Percentiles rank a stretch among this genome's conserved stretches.
phyloP scores from a whole-genome alignment of 2,329 filamentous ascomycete species.

The Colletotrichum sp. region DNA sequence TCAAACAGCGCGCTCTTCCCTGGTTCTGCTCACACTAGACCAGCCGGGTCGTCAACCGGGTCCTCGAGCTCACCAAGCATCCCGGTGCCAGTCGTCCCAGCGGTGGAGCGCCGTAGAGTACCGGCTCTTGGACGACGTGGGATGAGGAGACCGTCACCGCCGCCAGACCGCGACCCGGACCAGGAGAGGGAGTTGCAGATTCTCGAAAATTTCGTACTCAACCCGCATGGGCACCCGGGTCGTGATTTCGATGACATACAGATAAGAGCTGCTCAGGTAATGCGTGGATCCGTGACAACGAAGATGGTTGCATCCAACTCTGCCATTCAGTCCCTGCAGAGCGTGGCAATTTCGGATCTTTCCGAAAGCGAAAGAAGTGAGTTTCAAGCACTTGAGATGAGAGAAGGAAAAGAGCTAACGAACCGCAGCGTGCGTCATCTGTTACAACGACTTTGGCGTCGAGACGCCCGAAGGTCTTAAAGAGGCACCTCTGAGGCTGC shows the following conservation, averaged over 20 bases:
- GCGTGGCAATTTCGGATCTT: slow-evolving; percentile 49
- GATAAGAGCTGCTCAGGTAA: slow-evolving; percentile 47
- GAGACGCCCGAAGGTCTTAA: slow-evolving; percentile 62
- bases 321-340: slow-evolving; percentile 52
- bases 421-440: slow-evolving; percentile 62
- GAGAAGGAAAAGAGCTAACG: not conserved
- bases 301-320: slow-evolving; percentile 53
- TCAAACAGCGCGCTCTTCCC: not conserved
- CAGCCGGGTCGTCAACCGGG: not conserved
- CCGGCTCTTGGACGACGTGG: not conserved
- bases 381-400: slow-evolving; percentile 23
- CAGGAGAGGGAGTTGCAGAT: slow-evolving; percentile 8
- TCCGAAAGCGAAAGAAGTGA: slow-evolving; percentile 53
- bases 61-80: not conserved
- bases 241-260: slow-evolving; percentile 34
- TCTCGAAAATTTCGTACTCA: slow-evolving; percentile 14
- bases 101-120: not conserved
- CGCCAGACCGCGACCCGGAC: slow-evolving; percentile 1
- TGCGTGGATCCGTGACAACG: slow-evolving; percentile 47
- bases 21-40: not conserved
- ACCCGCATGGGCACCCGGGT: not conserved
- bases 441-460: slow-evolving; percentile 67
- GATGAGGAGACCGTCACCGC: slow-evolving; percentile 7
- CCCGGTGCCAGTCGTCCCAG: not conserved
- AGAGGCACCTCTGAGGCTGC: slow-evolving; percentile 62